A percentile compares a stretch with the other conserved stretches of the same genome.
These are phyloP conservation scores for Ascochyta clinopodiicola DNA, from an alignment of 2,329 filamentous ascomycete genomes.

Conservation along the genomic window DNA sequence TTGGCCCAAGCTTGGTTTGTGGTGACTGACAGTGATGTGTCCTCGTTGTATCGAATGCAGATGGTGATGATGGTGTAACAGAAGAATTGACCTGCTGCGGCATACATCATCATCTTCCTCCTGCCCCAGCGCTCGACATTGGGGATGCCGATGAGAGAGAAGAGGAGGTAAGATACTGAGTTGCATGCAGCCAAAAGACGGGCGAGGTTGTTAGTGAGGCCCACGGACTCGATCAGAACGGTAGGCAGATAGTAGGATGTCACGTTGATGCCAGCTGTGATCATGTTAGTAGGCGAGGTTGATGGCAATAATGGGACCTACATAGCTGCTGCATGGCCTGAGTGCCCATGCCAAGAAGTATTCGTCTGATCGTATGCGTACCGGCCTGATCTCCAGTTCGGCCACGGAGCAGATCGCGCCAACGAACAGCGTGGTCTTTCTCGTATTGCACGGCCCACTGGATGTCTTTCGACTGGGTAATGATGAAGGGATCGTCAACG, in stretches of 20 bases:
- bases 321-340: constrained; percentile 60
- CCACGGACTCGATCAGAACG: constrained; percentile 65
- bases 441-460: constrained; percentile 58
- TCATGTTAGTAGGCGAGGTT: constrained; percentile 18
- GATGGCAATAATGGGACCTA: constrained; percentile 37
- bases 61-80: constrained; percentile 61
- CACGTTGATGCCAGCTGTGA: constrained; percentile 45
- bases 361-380: constrained; percentile 58
- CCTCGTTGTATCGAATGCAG: constrained; percentile 54
- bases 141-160: constrained; percentile 55
- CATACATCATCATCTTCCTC: constrained; percentile 66
- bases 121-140: constrained; percentile 62
- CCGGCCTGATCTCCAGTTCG: constrained; percentile 53
- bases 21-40: constrained; percentile 17
- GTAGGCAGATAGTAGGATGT: constrained; percentile 62
- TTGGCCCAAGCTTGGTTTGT: constrained; percentile 39
- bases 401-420: constrained; percentile 58
- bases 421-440: constrained; percentile 57
- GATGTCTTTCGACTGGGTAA: constrained; percentile 56
- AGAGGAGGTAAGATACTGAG: constrained; percentile 57
- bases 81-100: constrained; percentile 59
- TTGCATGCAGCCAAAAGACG: constrained; percentile 64
- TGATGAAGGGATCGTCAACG: constrained; percentile 52
- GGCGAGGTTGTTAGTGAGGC: constrained; percentile 58
- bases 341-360: constrained; percentile 62